Conservation (phyloP, 176 grass and related monocot species). For the Musa itinerans region DNA sequence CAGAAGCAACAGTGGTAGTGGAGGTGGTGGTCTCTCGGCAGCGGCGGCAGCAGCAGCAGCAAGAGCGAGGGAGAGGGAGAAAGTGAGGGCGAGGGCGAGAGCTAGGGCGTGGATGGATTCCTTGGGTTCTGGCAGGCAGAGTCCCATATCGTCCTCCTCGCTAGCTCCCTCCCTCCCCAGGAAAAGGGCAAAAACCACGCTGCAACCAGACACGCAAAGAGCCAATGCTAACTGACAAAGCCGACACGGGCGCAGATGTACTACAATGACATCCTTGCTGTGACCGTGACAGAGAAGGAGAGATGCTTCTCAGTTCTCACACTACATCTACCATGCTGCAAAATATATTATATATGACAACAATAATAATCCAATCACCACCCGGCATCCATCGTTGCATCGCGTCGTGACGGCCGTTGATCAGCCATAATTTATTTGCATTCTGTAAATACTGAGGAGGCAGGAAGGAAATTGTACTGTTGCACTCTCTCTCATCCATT, state of each 20-base stretch:
- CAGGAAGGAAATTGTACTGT: no score
- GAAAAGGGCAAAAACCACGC: slow-evolving; percentile 15
- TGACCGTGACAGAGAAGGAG: background rate
- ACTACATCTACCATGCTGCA: no score
- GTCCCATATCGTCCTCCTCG: background rate
- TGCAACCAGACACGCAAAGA: slow-evolving; percentile 10
- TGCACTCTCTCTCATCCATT: no score
- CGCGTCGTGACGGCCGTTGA: no score
- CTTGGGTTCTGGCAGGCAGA: background rate
- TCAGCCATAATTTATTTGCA: no score
- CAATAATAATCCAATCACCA: no score
- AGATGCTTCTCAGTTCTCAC: no score
- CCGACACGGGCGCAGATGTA: slow-evolving; percentile 19
- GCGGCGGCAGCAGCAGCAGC: background rate
- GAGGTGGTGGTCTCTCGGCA: background rate
- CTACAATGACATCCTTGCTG: background rate
- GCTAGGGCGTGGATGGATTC: background rate
- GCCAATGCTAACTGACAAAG: slow-evolving; percentile 21
- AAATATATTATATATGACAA: no score
- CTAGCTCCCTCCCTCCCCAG: background rate
- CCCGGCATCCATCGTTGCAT: no score
- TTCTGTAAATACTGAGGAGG: no score
- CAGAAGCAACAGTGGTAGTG: background rate
- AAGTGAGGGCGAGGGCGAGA: no score
- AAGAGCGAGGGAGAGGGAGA: no score